A percentile compares a stretch with the other conserved stretches of the same genome.
These are phyloP conservation scores for Colletotrichum sp. DNA, from an alignment of 2,329 filamentous ascomycete genomes.

Conservation along the genomic window DNA sequence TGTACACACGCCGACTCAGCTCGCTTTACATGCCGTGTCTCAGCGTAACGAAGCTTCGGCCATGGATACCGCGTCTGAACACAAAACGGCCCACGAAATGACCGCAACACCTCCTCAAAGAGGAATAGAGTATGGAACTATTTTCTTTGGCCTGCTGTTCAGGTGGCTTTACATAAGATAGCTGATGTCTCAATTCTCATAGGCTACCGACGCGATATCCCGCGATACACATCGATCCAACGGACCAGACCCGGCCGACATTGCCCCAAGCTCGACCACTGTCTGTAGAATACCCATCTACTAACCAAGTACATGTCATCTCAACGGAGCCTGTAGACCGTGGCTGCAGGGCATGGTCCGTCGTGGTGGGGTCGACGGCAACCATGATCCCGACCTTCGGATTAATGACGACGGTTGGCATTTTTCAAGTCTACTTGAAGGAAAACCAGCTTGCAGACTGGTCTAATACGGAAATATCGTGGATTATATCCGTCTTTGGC, in stretches of 20 bases:
- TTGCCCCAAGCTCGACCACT: background rate
- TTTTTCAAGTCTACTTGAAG: slow-evolving; percentile 33
- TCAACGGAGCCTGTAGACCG: slow-evolving; percentile 11
- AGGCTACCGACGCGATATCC: background rate
- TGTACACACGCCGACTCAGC: background rate
- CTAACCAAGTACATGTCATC: slow-evolving; percentile 27
- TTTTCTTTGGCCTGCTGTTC: background rate
- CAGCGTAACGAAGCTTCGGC: background rate
- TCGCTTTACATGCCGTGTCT: background rate
- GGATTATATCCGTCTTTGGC: slow-evolving; percentile 32
- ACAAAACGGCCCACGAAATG: background rate
- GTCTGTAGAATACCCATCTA: background rate
- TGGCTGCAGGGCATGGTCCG: slow-evolving; percentile 9
- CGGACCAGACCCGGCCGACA: slow-evolving; percentile 24
- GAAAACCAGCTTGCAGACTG: slow-evolving; percentile 24
- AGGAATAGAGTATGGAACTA: background rate
- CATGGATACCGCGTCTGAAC: background rate
- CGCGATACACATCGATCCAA: slow-evolving; percentile 25
- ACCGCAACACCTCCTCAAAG: background rate
- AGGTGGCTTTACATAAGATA: background rate
- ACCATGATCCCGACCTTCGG: slow-evolving; percentile 27
- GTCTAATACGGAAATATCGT: slow-evolving; percentile 26
- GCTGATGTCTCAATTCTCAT: background rate
- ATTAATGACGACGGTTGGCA: slow-evolving; percentile 30
- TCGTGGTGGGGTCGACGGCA: slow-evolving; percentile 6